A percentile compares a stretch with the other conserved stretches of the same genome.
Evolutionary conservation across 1,284 basidiomycete genomes (phyloP).

Genomic region (Leccinum fallax): DNA sequence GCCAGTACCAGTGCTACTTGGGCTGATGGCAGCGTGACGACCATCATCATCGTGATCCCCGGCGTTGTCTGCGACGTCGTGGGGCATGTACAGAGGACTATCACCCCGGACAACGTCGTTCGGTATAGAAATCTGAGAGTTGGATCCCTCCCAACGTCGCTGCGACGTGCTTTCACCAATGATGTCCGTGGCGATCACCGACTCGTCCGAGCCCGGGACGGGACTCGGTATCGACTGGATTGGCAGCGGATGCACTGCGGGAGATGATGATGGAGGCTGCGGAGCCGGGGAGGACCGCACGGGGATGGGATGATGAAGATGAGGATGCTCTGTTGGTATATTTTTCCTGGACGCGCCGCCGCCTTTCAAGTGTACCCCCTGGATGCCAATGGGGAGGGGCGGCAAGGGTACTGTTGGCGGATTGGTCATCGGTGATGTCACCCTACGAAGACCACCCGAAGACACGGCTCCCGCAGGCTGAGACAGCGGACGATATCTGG

Average conservation of each 20-base stretch:
- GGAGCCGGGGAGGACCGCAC: neutral
- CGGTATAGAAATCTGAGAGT: neutral
- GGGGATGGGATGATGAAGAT: constrained; percentile 8
- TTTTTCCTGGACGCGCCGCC: neutral
- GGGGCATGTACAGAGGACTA: constrained; percentile 22
- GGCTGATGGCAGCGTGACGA: neutral
- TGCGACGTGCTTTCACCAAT: constrained; percentile 10
- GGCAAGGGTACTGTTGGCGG: constrained; percentile 28
- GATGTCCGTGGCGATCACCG: constrained; percentile 1
- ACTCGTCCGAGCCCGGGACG: constrained; percentile 17
- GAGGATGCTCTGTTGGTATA: neutral
- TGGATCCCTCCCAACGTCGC: constrained; percentile 10
- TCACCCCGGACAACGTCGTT: constrained; percentile 26
- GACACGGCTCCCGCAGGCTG: constrained; percentile 2
- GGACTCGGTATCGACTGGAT: constrained; percentile 27
- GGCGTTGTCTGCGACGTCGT: neutral
- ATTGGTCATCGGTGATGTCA: constrained; percentile 16
- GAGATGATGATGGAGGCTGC: neutral
- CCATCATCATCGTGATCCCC: neutral
- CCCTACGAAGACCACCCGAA: constrained; percentile 3
- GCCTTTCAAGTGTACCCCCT: neutral
- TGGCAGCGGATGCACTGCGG: constrained; percentile 20
- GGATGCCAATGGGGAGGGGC: constrained; percentile 20
- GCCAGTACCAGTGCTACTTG: constrained; percentile 7
- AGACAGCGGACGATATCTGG: constrained; percentile 9